Base-by-base conservation (phyloP, 768 basidiomycete species). In the Podaxis carcinomalis region DNA sequence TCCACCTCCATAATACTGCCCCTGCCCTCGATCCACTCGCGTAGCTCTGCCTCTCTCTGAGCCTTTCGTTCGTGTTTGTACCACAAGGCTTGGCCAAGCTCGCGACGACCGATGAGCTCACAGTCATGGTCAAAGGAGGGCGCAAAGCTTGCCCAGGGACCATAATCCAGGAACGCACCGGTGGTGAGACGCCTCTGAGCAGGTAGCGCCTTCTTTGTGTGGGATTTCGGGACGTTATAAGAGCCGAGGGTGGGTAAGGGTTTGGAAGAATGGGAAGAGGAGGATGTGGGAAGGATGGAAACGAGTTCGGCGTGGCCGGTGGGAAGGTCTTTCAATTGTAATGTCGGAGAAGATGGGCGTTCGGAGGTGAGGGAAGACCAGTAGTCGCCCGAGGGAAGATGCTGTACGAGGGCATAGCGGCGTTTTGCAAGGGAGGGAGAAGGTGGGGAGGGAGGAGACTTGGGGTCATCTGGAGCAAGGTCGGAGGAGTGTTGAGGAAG, bases 141-240 rank as follows among this genome's bases (percentile, higher is more conserved):
- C 0, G 92, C 91, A 72, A 93, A 93, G 68, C 83, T 87, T 5
- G 90, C 74, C 67, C 79, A 88, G 11, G 80, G 78, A 0, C 92
- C 92, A 67, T 93, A 93, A 71, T 94, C 89, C 5, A 94, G 76
- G 68, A 93, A 93, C 0, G 78, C 72, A 56, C 89, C 90, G 27
- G 84, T 79, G 47, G 83, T 81, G 39, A 92, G 71, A 25, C 78
- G 78, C 46, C 88, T 83, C 14, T 84, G 76, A 0, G 77, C 71
- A 1, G 81, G 80, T 23, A 79, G 71, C 39, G 77, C 74, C 64
- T 76, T 72, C 65, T 75, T 77, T 11, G 51, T 70, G 57, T 74
- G 68, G 47, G 75, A 68, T 2, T 80, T 73, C 55, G 75, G 78
- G 40, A 77, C 71, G 54, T 78, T 75, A 57, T 88, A 89, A 14